Evolutionary conservation across 1,139 yeast genomes (phyloP).

Genomic region (Lipomyces yarrowii): DNA sequence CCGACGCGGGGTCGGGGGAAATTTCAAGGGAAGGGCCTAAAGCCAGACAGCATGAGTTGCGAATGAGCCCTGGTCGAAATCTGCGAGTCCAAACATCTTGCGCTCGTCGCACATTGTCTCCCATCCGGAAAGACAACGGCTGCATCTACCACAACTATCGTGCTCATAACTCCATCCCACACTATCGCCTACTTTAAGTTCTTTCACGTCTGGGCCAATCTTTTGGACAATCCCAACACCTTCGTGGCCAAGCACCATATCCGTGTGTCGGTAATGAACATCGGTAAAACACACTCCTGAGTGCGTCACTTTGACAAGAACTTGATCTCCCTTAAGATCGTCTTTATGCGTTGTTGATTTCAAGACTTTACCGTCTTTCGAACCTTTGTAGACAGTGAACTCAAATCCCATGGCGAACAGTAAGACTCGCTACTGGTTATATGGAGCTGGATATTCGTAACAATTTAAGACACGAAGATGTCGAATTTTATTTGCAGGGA

Average conservation of each 20-base stretch:
- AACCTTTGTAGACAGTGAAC: conserved; percentile 2
- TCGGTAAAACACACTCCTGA: conserved; percentile 67
- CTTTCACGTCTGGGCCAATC: conserved; percentile 17
- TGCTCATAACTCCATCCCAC: conserved; percentile 59
- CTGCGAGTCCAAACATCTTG: background rate
- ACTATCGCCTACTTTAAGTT: conserved; percentile 50
- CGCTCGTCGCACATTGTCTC: background rate
- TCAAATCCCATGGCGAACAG: background rate
- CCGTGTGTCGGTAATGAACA: conserved; percentile 44
- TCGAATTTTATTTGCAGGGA: too few relatives aligned
- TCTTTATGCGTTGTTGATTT: background rate
- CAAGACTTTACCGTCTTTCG: background rate
- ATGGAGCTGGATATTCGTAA: too few relatives aligned
- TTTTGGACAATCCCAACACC: conserved; percentile 54
- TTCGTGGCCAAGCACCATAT: conserved; percentile 53
- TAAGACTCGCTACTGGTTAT: background rate
- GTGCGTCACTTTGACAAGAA: conserved; percentile 47
- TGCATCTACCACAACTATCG: background rate
- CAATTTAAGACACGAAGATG: too few relatives aligned
- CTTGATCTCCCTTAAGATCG: conserved; percentile 5
- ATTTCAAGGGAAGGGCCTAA: background rate
- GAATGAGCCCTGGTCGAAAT: conserved; percentile 5
- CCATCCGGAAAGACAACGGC: background rate
- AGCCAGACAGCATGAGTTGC: conserved; percentile 5
- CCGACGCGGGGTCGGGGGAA: conserved; percentile 45